Evolutionary conservation across 2,329 filamentous ascomycete genomes (phyloP).

Genomic region (Westerdykella sp.): DNA sequence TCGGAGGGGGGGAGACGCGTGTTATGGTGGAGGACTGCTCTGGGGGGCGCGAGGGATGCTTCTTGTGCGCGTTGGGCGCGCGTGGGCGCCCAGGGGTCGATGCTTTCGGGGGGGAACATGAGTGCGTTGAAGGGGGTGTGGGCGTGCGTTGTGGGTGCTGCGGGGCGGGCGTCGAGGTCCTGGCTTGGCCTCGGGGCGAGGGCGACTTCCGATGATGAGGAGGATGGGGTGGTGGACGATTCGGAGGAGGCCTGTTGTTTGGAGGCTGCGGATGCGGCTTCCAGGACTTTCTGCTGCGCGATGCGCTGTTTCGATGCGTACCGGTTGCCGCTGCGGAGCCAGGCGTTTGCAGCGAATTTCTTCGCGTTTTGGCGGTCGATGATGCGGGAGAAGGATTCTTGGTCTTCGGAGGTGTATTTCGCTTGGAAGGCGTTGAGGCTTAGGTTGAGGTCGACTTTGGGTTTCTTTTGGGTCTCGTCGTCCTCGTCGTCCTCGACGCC

Average conservation of each 20-base stretch:
- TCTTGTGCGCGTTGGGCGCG: conserved; percentile 62
- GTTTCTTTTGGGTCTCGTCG: conserved; percentile 33
- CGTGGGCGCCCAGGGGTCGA: conserved; percentile 53
- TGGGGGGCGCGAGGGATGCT: conserved; percentile 67
- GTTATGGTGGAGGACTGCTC: conserved; percentile 71
- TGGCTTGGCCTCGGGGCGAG: conserved; percentile 52
- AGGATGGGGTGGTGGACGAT: too few species aligned
- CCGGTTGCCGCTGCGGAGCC: conserved; percentile 86
- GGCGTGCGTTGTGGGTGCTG: conserved; percentile 69
- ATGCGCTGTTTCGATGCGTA: conserved; percentile 59
- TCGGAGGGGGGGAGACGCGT: conserved; percentile 63
- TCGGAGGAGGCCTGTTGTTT: too few species aligned
- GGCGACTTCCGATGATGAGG: conserved; percentile 39
- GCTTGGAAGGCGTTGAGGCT: conserved; percentile 80
- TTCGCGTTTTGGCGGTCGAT: conserved; percentile 87
- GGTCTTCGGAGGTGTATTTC: conserved; percentile 95
- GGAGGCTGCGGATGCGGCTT: too few species aligned
- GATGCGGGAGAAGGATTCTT: conserved; percentile 90
- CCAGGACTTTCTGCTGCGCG: conserved; percentile 65
- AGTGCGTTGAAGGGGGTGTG: conserved; percentile 68
- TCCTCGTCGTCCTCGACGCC: conserved; percentile 15
- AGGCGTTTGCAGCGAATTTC: conserved; percentile 74
- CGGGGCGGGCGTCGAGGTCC: conserved; percentile 64
- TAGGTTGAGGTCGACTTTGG: conserved; percentile 65
- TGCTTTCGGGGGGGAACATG: conserved; percentile 73